A percentile compares a stretch with the other conserved stretches of the same genome.
phyloP scores from a whole-genome alignment of 129 eudicot genomes.

The Flaveria brownii region DNA sequence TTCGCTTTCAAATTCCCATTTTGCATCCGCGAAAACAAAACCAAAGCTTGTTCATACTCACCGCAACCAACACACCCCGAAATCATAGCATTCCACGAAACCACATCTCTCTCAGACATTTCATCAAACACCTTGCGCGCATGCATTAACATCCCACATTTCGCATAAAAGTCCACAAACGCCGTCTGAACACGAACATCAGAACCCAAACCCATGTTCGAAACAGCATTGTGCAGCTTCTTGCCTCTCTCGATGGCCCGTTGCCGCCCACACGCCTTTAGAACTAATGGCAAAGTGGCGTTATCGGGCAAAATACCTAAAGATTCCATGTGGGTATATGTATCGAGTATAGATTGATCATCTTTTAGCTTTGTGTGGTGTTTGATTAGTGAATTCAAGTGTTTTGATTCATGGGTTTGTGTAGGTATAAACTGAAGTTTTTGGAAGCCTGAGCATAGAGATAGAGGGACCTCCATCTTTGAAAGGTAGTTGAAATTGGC shows the following conservation, averaged over 20 bases:
- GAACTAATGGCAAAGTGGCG: conserved; percentile 55
- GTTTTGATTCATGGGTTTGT: conserved; percentile 35
- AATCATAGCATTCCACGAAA: conserved; percentile 68
- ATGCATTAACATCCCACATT: conserved; percentile 44
- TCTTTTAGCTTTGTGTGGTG: conserved; percentile 48
- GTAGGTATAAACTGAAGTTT: conserved; percentile 30
- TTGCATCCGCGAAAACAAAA: conserved; percentile 43
- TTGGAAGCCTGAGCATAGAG: conserved; percentile 23
- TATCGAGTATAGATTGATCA: conserved; percentile 47
- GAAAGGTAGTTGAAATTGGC: conserved; percentile 39
- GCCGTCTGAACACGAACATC: conserved; percentile 54
- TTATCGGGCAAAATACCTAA: conserved; percentile 43
- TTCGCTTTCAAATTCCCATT: conserved; percentile 40
- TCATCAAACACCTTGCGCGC: conserved; percentile 57
- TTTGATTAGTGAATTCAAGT: conserved; percentile 51
- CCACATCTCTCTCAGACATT: conserved; percentile 58
- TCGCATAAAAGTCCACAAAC: conserved; percentile 48
- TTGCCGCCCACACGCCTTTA: conserved; percentile 56
- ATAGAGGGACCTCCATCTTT: conserved; percentile 44
- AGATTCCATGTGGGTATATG: conserved; percentile 56
- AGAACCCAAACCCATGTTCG: conserved; percentile 22
- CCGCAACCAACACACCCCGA: conserved; percentile 52
- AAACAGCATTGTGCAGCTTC: conserved; percentile 37
- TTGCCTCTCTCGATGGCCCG: conserved; percentile 50
- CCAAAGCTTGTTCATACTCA: conserved; percentile 36